Percentiles rank a stretch among this genome's conserved stretches.
These are phyloP conservation scores for Deinandra increscens DNA, from an alignment of 129 eudicot species.

Conservation along the genomic window DNA sequence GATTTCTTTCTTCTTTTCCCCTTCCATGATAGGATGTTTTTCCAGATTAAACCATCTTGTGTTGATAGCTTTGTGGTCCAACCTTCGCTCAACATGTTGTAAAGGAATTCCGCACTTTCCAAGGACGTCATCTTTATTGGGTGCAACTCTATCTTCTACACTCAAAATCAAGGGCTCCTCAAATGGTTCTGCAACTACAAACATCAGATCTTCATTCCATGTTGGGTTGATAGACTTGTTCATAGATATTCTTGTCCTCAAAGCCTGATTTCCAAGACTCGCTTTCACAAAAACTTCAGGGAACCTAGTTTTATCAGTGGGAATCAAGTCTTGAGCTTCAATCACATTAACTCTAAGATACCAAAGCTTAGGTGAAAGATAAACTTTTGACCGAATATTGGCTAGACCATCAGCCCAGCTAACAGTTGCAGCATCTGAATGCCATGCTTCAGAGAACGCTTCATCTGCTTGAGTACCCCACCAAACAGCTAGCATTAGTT, in stretches of 20 bases:
- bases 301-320: constrained; percentile 17
- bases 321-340: constrained; percentile 23
- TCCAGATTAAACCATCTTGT: constrained; percentile 10
- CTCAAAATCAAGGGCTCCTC: constrained; percentile 3
- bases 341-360: constrained; percentile 22
- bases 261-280: constrained; percentile 3
- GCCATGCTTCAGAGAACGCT: constrained; percentile 22
- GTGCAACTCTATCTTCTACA: constrained; percentile 7
- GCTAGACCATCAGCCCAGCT: constrained; percentile 13
- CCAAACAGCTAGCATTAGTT: constrained; percentile 17
- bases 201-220: constrained; percentile 24
- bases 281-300: constrained; percentile 19
- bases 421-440: constrained; percentile 23
- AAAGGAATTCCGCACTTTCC: constrained; percentile 19
- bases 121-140: neutral
- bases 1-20: neutral
- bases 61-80: constrained; percentile 1
- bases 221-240: constrained; percentile 10
- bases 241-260: constrained; percentile 12
- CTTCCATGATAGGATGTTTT: neutral
- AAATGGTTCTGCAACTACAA: constrained; percentile 20
- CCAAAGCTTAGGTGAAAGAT: constrained; percentile 21
- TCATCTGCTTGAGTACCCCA: constrained; percentile 24
- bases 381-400: constrained; percentile 18
- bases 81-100: constrained; percentile 17